phyloP scores from a whole-genome alignment of 139 green algal genomes.

The Chlamydomonas sp. region DNA sequence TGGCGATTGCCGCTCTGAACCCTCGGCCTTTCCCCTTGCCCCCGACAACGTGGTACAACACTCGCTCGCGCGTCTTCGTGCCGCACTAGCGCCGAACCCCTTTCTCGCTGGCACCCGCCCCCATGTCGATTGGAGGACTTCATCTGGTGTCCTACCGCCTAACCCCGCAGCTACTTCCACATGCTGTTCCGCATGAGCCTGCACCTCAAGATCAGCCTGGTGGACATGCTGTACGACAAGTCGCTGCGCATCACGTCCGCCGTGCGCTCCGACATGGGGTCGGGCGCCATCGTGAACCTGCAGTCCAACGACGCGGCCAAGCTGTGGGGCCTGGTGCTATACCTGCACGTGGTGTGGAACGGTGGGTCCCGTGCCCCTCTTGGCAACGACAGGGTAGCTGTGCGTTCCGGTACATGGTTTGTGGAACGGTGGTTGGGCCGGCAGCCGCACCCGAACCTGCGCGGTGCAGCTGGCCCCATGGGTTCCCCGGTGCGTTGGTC shows the following conservation, averaged over 20 bases:
- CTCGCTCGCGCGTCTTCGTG: too few species aligned
- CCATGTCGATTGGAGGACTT: too few species aligned
- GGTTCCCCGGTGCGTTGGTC: too few species aligned
- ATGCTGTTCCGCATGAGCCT: conserved; percentile 80
- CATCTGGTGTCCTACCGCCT: too few species aligned
- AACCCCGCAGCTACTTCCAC: conserved; percentile 74
- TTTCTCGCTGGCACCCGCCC: too few species aligned
- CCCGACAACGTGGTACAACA: too few species aligned
- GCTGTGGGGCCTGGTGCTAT: conserved; percentile 84
- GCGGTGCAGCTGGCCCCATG: too few species aligned
- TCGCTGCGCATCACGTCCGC: conserved; percentile 67
- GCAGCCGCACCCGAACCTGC: too few species aligned
- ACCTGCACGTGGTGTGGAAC: conserved; percentile 90
- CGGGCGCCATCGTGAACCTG: conserved; percentile 80
- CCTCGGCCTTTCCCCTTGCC: too few species aligned
- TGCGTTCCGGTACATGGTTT: background rate
- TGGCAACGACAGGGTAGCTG: background rate
- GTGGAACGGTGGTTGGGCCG: too few species aligned
- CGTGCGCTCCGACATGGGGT: conserved; percentile 67
- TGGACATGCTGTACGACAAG: conserved; percentile 86
- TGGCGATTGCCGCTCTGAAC: too few species aligned
- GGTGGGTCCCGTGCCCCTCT: conserved; percentile 18
- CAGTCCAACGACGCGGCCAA: conserved; percentile 91
- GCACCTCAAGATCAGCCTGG: conserved; percentile 75
- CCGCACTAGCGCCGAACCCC: too few species aligned